A percentile compares a stretch with the other conserved stretches of the same genome.
These are phyloP conservation scores for Schoenoplectus triqueter DNA, from an alignment of 202 grass and related monocot genomes.

Conservation along the genomic window DNA sequence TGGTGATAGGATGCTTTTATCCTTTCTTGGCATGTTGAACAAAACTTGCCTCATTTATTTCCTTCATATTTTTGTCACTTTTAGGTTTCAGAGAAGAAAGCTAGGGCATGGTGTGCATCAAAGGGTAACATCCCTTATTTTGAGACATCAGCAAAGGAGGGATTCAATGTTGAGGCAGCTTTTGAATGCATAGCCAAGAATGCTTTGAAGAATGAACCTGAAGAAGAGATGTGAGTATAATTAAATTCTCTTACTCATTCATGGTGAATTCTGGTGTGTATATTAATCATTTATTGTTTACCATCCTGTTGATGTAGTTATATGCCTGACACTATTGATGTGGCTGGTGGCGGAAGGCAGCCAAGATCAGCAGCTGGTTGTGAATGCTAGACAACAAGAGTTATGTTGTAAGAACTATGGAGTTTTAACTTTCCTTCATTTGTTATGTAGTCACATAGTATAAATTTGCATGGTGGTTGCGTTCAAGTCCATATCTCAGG, in stretches of 20 bases:
- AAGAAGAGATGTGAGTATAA: conserved; percentile 86
- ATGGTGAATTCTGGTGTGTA: background rate
- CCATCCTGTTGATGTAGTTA: conserved; percentile 56
- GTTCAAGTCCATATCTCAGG: conserved; percentile 44
- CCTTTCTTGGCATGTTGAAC: background rate
- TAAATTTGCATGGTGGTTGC: conserved; percentile 21
- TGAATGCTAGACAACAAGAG: conserved; percentile 72
- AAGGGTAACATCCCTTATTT: conserved; percentile 94
- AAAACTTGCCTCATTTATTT: conserved; percentile 25
- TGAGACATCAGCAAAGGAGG: conserved; percentile 97
- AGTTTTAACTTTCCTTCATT: conserved; percentile 41
- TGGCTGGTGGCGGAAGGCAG: conserved; percentile 65
- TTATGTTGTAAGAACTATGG: conserved; percentile 27
- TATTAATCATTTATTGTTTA: conserved; percentile 16
- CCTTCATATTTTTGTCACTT: conserved; percentile 14
- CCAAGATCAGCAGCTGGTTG: conserved; percentile 66
- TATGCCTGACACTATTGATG: conserved; percentile 87
- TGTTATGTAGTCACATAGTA: conserved; percentile 45
- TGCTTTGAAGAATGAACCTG: conserved; percentile 92
- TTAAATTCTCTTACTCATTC: conserved; percentile 14
- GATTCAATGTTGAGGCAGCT: conserved; percentile 87
- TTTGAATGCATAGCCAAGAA: conserved; percentile 93
- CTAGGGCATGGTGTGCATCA: conserved; percentile 90
- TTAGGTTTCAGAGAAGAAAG: conserved; percentile 88
- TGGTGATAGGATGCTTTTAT: background rate